Conservation (phyloP, 2,329 filamentous ascomycete species). For the Colletotrichum cereale region DNA sequence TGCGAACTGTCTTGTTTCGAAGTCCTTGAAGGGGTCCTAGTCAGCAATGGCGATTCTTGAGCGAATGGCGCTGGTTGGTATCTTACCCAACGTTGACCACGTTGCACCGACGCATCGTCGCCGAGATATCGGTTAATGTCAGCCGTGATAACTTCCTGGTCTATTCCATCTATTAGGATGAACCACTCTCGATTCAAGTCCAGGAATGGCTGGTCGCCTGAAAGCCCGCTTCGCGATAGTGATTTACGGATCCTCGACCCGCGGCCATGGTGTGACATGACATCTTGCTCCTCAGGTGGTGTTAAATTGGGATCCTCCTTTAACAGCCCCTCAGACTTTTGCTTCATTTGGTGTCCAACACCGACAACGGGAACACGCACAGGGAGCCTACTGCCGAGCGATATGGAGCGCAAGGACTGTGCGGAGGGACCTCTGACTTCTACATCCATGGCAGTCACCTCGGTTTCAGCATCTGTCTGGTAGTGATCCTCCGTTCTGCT, state of each 20-base stretch:
- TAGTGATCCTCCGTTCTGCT: not conserved
- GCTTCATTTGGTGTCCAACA: not conserved
- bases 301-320: too few species aligned
- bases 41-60: not conserved
- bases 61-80: not conserved
- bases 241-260: too few species aligned
- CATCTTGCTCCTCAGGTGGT: too few species aligned
- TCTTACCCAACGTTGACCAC: not conserved
- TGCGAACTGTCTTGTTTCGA: not conserved
- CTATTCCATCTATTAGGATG: not conserved
- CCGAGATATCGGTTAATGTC: constrained; percentile 5
- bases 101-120: not conserved
- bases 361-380: too few species aligned
- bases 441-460: not conserved
- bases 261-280: too few species aligned
- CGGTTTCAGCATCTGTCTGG: not conserved
- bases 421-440: too few species aligned
- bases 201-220: too few species aligned
- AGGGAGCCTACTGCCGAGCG: too few species aligned
- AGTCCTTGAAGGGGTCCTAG: too few species aligned
- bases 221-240: too few species aligned
- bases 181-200: not conserved
- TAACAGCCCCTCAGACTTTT: too few species aligned
- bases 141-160: not conserved
- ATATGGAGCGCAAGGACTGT: too few species aligned